Percentiles rank a stretch among this genome's conserved stretches.
These are phyloP conservation scores for Acanthamoeba castellanii DNA, from an alignment of 208 protist genomes.

Conservation along the genomic window DNA sequence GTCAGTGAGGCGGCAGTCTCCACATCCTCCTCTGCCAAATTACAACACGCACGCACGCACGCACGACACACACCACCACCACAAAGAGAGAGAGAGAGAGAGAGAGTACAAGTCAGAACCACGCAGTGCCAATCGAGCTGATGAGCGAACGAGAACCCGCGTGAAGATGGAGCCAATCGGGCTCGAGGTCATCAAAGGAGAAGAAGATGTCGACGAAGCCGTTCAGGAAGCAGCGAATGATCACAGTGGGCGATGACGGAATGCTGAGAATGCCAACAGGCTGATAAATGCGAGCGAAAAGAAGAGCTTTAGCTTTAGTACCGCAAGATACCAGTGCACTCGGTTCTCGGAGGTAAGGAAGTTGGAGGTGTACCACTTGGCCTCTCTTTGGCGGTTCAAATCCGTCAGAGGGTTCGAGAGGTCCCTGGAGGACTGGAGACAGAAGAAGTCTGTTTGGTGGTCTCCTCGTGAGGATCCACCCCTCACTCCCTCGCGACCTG, in stretches of 20 bases:
- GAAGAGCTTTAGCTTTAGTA: background rate
- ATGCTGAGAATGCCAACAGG: conserved; percentile 41
- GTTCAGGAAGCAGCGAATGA: conserved; percentile 17
- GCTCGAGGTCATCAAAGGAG: conserved; percentile 67
- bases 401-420: conserved; percentile 23
- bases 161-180: background rate
- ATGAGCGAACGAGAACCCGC: background rate
- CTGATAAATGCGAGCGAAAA: background rate
- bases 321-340: background rate
- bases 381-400: background rate
- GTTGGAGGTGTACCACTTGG: background rate
- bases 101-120: too few species aligned
- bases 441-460: background rate
- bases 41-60: too few species aligned
- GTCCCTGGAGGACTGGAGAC: conserved; percentile 20
- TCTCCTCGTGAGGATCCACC: conserved; percentile 16
- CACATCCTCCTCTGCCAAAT: background rate
- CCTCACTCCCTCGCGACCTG: background rate
- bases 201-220: conserved; percentile 63
- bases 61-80: too few species aligned
- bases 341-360: background rate
- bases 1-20: background rate
- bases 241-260: conserved; percentile 60
- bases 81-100: too few species aligned
- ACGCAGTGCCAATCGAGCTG: background rate